Base-by-base conservation (phyloP, 1,139 yeast species). In the Kodamaea anthophila region DNA sequence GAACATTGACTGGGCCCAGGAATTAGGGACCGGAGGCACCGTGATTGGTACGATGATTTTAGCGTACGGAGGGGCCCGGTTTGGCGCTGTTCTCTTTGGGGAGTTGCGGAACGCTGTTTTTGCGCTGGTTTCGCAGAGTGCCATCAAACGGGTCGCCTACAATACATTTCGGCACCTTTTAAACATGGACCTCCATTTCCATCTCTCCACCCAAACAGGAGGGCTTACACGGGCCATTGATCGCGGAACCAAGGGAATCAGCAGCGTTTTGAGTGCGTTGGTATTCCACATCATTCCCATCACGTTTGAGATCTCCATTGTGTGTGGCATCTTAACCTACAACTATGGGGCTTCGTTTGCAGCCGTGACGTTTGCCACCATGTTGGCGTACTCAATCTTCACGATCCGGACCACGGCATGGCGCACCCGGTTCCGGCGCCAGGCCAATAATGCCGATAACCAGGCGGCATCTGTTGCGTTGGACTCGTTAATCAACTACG, bases 191-290 rank as follows among this genome's bases (percentile, higher is more conserved):
- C 62, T 88, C 30, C 85, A 87, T 12, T 91, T 91, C 70, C 98
- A 91, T 55, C 59, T 91, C 30, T 71, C 93, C 6, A 69, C 88
- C 44, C 97, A 93, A 53, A 93, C 98, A 0, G 99, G 99, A 42
- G 97, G 96, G 0, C 60, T 91, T 26, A 91, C 96, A 0, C 66
- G 98, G 38, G 97, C 98, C 1, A 91, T 91, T 46, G 99, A 91
- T 49, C 68, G 98, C 44, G 99, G 99, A 52, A 91, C 97, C 1
- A 91, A 91, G 46, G 98, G 99, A 58, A 91, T 91, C 31, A 81
- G 94, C 14, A 88, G 83, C 47, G 96, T 91, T 5, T 63, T 91
- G 31, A 78, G 85, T 23, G 96, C 98, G 3, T 84, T 91, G 95
- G 96, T 93, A 9, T 91, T 91, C 61, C 98, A 93, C 52, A 88